Base-by-base conservation (phyloP, 371 early-diverging fungal genomes). In the Mycotypha africana region DNA sequence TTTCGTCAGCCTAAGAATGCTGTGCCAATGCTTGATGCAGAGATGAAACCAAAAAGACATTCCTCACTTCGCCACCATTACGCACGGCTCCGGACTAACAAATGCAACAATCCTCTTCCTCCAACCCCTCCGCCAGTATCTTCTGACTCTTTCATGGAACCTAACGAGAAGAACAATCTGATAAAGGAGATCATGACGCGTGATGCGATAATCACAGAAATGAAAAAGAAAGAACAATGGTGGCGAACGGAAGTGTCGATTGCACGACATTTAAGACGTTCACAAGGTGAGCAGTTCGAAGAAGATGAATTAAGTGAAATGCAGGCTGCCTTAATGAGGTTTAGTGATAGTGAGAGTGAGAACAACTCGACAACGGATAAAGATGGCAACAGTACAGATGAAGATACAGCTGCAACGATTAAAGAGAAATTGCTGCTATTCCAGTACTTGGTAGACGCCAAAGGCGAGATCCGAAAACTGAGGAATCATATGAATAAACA, bases 401-500 rank as follows among this genome's bases (percentile, higher is more conserved):
- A n/a, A n/a, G n/a, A n/a, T n/a, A n/a, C n/a, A n/a, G n/a, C n/a
- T n/a, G n/a, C n/a, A n/a, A n/a, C n/a, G n/a, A n/a, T n/a, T n/a
- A n/a, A n/a, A n/a, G 65, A 65, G 7, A 66, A 65, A 21, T 17
- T 50, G 30, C 35, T 54, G 3, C 26, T 75, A n/a, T 71, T 69
- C 47, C 59, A 69, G 34, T 62, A 68, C 37, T 40, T 75, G 10
- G 63, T 67, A 0, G 33, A 46, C n/a, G 45, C 62, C 12, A 75
- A 70, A 38, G 21, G 65, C 1, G 75, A 75, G 41, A 33, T 75
- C 20, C 58, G 61, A 10, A 66, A 62, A 12, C 61, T 71, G 2
- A 61, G 51, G 33, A 38, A 45, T 11, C 58, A 53, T 11, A 71
- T 78, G 24, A 55, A 46, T 2, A 73, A 71, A 11, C 78, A 81